Percentiles rank a stretch among this genome's conserved stretches.
These are phyloP conservation scores for Aureobasidium zeae DNA, from an alignment of 2,329 filamentous ascomycete genomes.

Conservation along the genomic window DNA sequence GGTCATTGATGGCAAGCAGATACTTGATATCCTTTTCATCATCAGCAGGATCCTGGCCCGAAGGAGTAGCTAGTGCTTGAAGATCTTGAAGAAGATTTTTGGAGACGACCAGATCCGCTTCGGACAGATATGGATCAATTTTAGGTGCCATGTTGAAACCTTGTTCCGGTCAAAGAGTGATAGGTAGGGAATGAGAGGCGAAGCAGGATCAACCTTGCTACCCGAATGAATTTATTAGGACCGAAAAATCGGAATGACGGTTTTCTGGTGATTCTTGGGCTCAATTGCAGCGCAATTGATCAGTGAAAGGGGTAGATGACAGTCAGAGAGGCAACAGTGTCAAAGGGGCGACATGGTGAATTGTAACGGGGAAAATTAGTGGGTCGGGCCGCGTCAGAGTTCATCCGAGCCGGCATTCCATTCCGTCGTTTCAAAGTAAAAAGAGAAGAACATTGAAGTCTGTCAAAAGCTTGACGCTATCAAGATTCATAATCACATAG, in stretches of 20 bases:
- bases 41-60: conserved; percentile 9
- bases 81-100: conserved; percentile 30
- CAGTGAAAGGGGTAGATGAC: too few species aligned
- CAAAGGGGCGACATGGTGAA: conserved; percentile 6
- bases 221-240: too few species aligned
- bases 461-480: too few species aligned
- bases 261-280: too few species aligned
- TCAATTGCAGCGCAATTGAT: too few species aligned
- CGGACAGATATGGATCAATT: conserved; percentile 30
- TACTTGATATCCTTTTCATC: conserved; percentile 32
- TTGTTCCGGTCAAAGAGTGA: background rate
- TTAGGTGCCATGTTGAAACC: conserved; percentile 14
- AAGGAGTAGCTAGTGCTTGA: conserved; percentile 8
- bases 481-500: too few species aligned
- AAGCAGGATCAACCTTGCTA: background rate
- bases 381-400: conserved; percentile 14
- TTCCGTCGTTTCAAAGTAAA: too few species aligned
- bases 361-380: conserved; percentile 6
- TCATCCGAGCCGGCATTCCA: conserved; percentile 12
- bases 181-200: background rate
- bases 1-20: conserved; percentile 44
- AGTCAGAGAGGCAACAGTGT: too few species aligned
- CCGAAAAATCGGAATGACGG: background rate
- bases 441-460: background rate
- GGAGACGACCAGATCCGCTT: conserved; percentile 33